phyloP scores from a whole-genome alignment of 2,329 filamentous ascomycete species.

The Dryadomyces quercus-mongolicae region DNA sequence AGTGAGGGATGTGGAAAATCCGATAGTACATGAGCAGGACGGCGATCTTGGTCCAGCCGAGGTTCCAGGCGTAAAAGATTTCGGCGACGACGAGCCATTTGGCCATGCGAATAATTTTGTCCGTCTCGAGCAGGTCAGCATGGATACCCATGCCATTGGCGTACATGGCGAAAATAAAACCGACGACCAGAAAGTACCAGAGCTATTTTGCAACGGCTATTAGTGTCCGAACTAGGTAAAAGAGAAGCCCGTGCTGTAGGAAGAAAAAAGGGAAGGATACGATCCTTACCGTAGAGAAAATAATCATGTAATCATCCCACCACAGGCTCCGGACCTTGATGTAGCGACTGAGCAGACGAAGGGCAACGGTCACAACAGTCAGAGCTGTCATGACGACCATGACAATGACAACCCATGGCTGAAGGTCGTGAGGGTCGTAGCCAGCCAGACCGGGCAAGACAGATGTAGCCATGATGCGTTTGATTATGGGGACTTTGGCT shows the following conservation, averaged over 20 bases:
- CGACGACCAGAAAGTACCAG: slow-evolving; percentile 30
- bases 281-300: slow-evolving; percentile 32
- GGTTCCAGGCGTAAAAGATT: slow-evolving; percentile 33
- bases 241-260: too few relatives aligned
- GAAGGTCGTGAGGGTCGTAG: slow-evolving; percentile 24
- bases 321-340: slow-evolving; percentile 30
- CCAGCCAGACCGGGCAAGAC: slow-evolving; percentile 16
- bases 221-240: background rate
- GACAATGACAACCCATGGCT: slow-evolving; percentile 29
- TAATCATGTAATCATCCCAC: slow-evolving; percentile 39
- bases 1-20: slow-evolving; percentile 33
- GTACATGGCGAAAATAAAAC: slow-evolving; percentile 36
- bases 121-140: slow-evolving; percentile 23
- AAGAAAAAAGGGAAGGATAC: background rate
- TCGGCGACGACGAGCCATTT: slow-evolving; percentile 36
- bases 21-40: slow-evolving; percentile 40
- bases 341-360: slow-evolving; percentile 28
- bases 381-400: slow-evolving; percentile 28
- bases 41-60: slow-evolving; percentile 36
- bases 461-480: background rate
- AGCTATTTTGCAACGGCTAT: slow-evolving; percentile 13
- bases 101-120: slow-evolving; percentile 28
- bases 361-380: slow-evolving; percentile 23
- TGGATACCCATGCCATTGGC: slow-evolving; percentile 33
- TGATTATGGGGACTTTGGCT: too few relatives aligned